These are phyloP conservation scores for Groenewaldozyma sp. DNA, from an alignment of 1,139 yeast species.

Conservation along the genomic window DNA sequence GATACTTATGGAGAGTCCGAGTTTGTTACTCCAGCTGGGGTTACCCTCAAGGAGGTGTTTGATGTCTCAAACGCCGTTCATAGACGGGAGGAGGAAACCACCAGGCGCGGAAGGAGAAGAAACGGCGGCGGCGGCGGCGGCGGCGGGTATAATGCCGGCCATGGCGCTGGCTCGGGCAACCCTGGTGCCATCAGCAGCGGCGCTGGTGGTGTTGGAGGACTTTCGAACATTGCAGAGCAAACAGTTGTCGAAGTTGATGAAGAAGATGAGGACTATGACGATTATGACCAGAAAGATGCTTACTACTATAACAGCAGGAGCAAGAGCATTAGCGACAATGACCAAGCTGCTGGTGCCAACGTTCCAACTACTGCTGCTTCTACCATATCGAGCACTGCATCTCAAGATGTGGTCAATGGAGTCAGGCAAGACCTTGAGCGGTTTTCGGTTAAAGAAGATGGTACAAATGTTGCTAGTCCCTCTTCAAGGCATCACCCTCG, in stretches of 20 bases:
- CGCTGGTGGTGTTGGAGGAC: not conserved
- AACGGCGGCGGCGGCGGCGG: not conserved
- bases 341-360: not conserved
- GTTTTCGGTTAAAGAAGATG: constrained; percentile 3
- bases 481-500: constrained; percentile 5
- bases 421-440: constrained; percentile 8
- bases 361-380: not conserved
- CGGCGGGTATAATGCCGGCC: not conserved
- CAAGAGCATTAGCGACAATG: not conserved
- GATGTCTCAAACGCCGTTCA: constrained; percentile 93
- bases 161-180: not conserved
- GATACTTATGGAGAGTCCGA: constrained; percentile 12
- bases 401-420: constrained; percentile 8
- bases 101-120: constrained; percentile 29
- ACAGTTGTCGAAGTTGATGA: constrained; percentile 14
- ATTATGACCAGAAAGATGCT: constrained; percentile 4
- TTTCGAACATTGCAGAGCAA: constrained; percentile 1
- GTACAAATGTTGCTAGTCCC: constrained; percentile 5
- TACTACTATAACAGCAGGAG: not conserved
- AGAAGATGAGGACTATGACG: constrained; percentile 26
- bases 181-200: not conserved
- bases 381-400: constrained; percentile 2
- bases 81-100: constrained; percentile 81
- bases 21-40: constrained; percentile 78
- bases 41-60: constrained; percentile 88